Evolutionary conservation across 768 basidiomycete genomes (phyloP).

Genomic region (Podaxis mareebaensis): DNA sequence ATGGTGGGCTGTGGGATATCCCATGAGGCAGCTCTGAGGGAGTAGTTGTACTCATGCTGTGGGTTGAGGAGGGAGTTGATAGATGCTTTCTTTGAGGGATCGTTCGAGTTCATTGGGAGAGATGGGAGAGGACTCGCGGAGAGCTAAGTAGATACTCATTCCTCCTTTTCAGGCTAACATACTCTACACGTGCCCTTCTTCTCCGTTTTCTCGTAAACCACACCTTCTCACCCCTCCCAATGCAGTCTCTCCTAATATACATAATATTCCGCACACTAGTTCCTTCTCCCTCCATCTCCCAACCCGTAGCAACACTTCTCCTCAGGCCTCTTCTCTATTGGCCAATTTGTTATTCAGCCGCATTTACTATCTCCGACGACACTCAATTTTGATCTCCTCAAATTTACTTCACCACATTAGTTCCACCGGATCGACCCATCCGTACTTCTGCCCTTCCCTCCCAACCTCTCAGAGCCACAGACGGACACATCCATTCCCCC

Average conservation of each 20-base stretch:
- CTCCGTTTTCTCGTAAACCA: constrained; percentile 4
- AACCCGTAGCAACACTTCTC: background rate
- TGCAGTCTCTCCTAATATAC: background rate
- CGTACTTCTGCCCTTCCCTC: background rate
- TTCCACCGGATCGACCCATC: background rate
- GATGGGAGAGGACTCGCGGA: constrained; percentile 2
- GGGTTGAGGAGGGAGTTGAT: constrained; percentile 44
- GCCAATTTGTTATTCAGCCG: background rate
- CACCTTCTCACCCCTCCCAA: constrained; percentile 1
- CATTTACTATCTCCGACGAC: constrained; percentile 5
- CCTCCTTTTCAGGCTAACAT: constrained; percentile 9
- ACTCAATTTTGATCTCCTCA: background rate
- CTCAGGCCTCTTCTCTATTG: background rate
- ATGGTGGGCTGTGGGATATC: constrained; percentile 14
- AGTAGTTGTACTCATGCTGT: constrained; percentile 27
- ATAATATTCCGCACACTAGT: constrained; percentile 4
- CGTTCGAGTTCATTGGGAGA: constrained; percentile 32
- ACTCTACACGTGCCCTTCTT: constrained; percentile 8
- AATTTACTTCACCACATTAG: constrained; percentile 4
- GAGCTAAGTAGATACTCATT: constrained; percentile 5
- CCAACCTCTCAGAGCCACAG: background rate
- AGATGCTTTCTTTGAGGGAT: constrained; percentile 42
- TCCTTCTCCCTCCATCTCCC: background rate
- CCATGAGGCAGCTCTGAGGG: constrained; percentile 22
- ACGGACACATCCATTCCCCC: background rate